These are phyloP conservation scores for Pythium myriotylum DNA, from an alignment of 352 stramenopile genomes.

Conservation along the genomic window DNA sequence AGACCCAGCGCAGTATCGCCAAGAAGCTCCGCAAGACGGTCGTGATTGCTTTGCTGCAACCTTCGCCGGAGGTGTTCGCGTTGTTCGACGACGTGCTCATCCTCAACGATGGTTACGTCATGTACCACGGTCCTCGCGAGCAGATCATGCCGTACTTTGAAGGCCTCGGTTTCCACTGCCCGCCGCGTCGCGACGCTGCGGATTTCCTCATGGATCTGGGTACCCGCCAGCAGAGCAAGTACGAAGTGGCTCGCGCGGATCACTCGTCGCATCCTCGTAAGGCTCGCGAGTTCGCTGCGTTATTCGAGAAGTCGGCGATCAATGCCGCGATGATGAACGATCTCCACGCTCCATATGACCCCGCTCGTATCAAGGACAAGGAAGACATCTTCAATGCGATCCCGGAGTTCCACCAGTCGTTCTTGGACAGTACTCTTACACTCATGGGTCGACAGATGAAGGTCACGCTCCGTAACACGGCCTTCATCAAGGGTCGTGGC, in stretches of 20 bases:
- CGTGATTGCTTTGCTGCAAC: conserved; percentile 43
- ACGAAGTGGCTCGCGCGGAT: conserved; percentile 2
- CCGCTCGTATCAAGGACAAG: conserved; percentile 83
- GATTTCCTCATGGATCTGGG: conserved; percentile 28
- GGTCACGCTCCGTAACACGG: conserved; percentile 42
- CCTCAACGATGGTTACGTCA: conserved; percentile 41
- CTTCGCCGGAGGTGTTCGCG: conserved; percentile 26
- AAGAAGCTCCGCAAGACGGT: conserved; percentile 36
- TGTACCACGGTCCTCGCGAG: conserved; percentile 42
- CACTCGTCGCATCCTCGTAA: not conserved
- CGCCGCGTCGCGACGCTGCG: conserved; percentile 24
- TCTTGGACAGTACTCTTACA: conserved; percentile 1
- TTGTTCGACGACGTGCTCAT: conserved; percentile 42
- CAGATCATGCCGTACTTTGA: conserved; percentile 40
- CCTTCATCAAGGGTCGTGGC: conserved; percentile 27
- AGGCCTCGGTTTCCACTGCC: conserved; percentile 28
- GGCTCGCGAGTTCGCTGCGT: conserved; percentile 22
- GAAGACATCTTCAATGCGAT: conserved; percentile 18
- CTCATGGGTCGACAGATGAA: conserved; percentile 40
- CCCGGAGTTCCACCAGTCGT: conserved; percentile 4
- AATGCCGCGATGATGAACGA: conserved; percentile 52
- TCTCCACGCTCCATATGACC: conserved; percentile 85
- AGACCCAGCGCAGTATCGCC: conserved; percentile 37
- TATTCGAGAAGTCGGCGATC: conserved; percentile 22
- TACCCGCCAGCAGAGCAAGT: conserved; percentile 19